These are phyloP conservation scores for Magnaporthiopsis poae DNA, from an alignment of 2,329 filamentous ascomycete genomes.

Conservation along the genomic window DNA sequence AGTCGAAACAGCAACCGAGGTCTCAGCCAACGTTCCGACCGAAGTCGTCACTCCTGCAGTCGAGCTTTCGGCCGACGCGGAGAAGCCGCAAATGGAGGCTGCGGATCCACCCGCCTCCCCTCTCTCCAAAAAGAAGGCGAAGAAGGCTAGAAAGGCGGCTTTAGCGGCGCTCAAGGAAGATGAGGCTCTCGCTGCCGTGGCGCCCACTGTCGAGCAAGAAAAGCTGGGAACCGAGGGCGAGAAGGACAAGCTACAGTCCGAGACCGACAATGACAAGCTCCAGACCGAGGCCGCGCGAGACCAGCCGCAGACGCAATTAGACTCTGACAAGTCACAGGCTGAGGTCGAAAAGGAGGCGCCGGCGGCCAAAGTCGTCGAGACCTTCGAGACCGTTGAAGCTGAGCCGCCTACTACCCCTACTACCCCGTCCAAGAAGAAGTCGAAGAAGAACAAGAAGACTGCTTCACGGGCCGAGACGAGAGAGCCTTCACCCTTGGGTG, in stretches of 20 bases:
- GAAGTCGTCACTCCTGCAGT: background rate
- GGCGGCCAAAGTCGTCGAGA: background rate
- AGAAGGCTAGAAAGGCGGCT: background rate
- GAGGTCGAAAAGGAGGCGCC: background rate
- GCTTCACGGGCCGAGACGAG: conserved; percentile 23
- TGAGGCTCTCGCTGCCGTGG: too few relatives aligned
- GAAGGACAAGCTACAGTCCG: background rate
- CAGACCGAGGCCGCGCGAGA: background rate
- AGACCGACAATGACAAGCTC: background rate
- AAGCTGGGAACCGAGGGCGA: background rate
- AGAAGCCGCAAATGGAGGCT: background rate
- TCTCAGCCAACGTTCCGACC: background rate
- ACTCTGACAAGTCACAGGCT: background rate
- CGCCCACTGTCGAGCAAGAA: background rate
- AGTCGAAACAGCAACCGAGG: background rate
- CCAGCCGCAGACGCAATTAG: background rate
- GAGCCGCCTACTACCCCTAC: conserved; percentile 15
- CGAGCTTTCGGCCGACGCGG: too few relatives aligned
- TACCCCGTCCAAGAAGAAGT: conserved; percentile 21
- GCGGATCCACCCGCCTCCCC: background rate
- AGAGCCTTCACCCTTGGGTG: conserved; percentile 17
- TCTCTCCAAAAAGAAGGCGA: background rate
- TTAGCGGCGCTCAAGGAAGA: background rate
- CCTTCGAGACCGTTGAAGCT: conserved; percentile 6
- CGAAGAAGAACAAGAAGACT: conserved; percentile 8